Percentiles rank a stretch among this genome's conserved stretches.
phyloP scores from a whole-genome alignment of 176 grass and related monocot genomes.

The Pharus latifolius region DNA sequence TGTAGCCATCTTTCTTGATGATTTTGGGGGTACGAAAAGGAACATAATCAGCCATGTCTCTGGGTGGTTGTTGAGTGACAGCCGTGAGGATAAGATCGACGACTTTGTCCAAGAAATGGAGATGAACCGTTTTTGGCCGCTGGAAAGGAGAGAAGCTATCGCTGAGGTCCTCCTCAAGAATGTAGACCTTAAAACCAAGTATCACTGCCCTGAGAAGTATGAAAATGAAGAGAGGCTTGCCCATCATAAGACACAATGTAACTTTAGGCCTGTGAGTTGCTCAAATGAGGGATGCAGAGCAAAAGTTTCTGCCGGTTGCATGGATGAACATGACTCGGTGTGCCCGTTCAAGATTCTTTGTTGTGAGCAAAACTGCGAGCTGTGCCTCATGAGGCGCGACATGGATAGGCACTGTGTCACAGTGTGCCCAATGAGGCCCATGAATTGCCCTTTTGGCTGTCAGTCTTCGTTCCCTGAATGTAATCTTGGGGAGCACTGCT shows the following conservation, averaged over 20 bases:
- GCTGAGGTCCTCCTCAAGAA: slow-evolving; percentile 29
- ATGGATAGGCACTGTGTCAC: slow-evolving; percentile 44
- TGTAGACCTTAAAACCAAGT: slow-evolving; percentile 31
- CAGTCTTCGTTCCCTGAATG: slow-evolving; percentile 24
- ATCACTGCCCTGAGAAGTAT: slow-evolving; percentile 33
- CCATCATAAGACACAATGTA: neutral
- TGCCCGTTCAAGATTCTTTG: slow-evolving; percentile 41
- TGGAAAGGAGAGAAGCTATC: slow-evolving; percentile 3
- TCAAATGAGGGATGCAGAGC: neutral
- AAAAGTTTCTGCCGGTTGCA: slow-evolving; percentile 12
- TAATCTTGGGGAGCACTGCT: slow-evolving; percentile 27
- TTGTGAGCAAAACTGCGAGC: slow-evolving; percentile 25
- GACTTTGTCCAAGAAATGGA: slow-evolving; percentile 22
- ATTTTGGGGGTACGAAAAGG: slow-evolving; percentile 1
- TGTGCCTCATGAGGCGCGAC: slow-evolving; percentile 19
- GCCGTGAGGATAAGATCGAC: slow-evolving; percentile 9
- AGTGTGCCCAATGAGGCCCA: slow-evolving; percentile 24
- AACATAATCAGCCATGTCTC: slow-evolving; percentile 10
- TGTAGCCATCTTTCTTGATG: neutral
- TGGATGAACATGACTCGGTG: slow-evolving; percentile 26
- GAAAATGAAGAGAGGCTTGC: neutral
- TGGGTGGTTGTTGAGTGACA: neutral
- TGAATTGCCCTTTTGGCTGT: slow-evolving; percentile 47
- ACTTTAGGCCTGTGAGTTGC: slow-evolving; percentile 6
- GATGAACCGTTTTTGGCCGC: neutral